Evolutionary conservation across 495 filamentous ascomycete species (phyloP).

Genomic region (Neurospora sp.): DNA sequence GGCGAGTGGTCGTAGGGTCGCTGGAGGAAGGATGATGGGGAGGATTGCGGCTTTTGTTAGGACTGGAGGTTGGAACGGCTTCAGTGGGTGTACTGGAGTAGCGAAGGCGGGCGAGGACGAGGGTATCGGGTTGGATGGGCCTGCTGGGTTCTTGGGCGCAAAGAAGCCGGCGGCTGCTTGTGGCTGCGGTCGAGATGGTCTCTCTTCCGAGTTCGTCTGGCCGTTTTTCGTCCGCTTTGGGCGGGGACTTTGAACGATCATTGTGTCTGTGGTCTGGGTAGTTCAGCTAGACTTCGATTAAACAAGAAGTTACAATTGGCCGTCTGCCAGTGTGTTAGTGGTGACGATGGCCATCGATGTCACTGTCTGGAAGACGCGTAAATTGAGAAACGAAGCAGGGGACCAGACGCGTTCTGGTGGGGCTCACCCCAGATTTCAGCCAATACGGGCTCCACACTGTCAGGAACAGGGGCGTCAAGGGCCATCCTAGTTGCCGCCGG

Average conservation of each 20-base stretch:
- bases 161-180: slow-evolving; percentile 24
- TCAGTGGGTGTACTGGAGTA: slow-evolving; percentile 67
- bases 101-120: slow-evolving; percentile 87
- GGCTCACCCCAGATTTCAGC: slow-evolving; percentile 3
- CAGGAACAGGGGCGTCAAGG: slow-evolving; percentile 3
- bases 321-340: not conserved
- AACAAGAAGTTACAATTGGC: not conserved
- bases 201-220: slow-evolving; percentile 14
- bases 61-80: slow-evolving; percentile 39
- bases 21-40: slow-evolving; percentile 77
- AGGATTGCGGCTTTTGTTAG: slow-evolving; percentile 65
- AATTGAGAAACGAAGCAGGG: slow-evolving; percentile 15
- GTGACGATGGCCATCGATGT: not conserved
- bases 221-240: slow-evolving; percentile 6
- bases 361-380: slow-evolving; percentile 14
- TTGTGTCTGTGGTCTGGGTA: slow-evolving; percentile 9
- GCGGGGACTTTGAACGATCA: slow-evolving; percentile 19
- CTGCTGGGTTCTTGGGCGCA: slow-evolving; percentile 25
- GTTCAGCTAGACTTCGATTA: not conserved
- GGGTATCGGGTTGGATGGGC: slow-evolving; percentile 46
- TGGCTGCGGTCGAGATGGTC: slow-evolving; percentile 18
- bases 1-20: slow-evolving; percentile 79
- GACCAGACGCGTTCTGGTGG: slow-evolving; percentile 21
- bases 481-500: slow-evolving; percentile 5
- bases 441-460: not conserved